Evolutionary conservation across 2,329 filamentous ascomycete species (phyloP), one percentile per base, ranked within the genome.

Genomic region (Tolypocladium paradoxum): DNA sequence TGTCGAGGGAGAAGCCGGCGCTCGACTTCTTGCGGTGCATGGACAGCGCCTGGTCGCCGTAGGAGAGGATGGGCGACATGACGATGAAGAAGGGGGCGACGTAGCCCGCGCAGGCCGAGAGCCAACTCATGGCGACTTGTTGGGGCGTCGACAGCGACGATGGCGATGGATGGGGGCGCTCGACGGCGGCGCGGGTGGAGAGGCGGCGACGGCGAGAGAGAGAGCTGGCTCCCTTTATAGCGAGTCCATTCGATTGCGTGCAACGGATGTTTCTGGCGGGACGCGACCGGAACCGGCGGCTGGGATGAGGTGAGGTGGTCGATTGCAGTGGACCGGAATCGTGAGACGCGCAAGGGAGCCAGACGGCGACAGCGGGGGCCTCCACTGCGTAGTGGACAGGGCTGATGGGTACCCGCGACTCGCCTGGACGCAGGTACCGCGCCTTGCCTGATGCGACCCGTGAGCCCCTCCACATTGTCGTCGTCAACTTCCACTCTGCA

Each of bases 1-100:
- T 87, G 61, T 87, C 84, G 57, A 87, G 74, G 20, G 83, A 87
- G 70, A 87, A 87, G 53, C 83, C 83, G 16, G 79, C 81, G 59
- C 82, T 86, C 45, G 81, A 82, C 66, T 79, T 82, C 53, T 71
- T 75, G 61, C 77, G 74, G 62, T 84, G 77, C 78, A 87, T 87
- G 36, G 83, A 78, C 48, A 82, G 63, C 29, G 79, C 81, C 70
- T 85, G 82, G 69, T 86, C 83, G 62, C 76, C 76, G 66, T 85
- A 86, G 52, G 82, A 84, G 40, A 84, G 70, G 47, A 86, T 72
- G 20, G 82, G 83, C 60, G 82, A 85, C 59, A 81, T 59, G 60
- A 84, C 73, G 56, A 86, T 75, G 64, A 85, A 85, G 53, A 83
- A 66, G 24, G 83, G 83, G 65, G 82, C 81, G 56, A 81, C 66